Base-by-base conservation (phyloP, 768 basidiomycete genomes). In the Filobasidium floriforme region DNA sequence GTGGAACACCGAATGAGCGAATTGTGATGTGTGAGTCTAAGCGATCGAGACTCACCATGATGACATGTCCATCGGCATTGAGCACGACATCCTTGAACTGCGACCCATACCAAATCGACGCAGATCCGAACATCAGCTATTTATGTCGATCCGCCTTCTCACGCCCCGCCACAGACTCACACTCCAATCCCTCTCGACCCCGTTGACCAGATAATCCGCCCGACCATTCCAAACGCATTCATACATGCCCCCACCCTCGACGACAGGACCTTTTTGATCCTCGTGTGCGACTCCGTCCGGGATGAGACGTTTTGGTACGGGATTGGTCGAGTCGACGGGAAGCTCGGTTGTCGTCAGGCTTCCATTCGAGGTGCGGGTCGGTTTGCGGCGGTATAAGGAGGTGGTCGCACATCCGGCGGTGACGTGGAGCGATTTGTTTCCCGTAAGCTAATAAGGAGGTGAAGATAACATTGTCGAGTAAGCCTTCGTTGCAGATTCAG, bases 181-280 rank as follows among this genome's bases (percentile, higher is more conserved):
- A 41, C 70, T 70, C 78, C 78, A 79, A 67, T 79, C 70, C 44
- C 78, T 60, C 69, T 79, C 78, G 14, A 78, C 62, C 6, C 78
- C 78, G 28, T 77, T 75, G 1, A 70, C 67, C n/a, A 79, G 66
- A 60, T 76, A 77, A 54, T 75, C 73, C 15, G 77, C 78, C 51
- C 71, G 55, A 32, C 78, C 78, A 24, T 73, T 69, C 70, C 69
- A 76, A 12, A 71, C 61, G 37, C 73, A 70, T 14, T 74, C 73
- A 75, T 75, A 79, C 59, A 37, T 3, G 32, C 32, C 32, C 32
- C 72, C 72, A 2, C 77, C 78, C 7, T 76, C 73, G 22, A 72
- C 72, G 40, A 62, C 71, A 68, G 1, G 68, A 59, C 43, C 43
- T 19, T 59, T 9, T 18, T 24, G 26, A 52, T 32, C 10, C 61